These are phyloP conservation scores for Fraxinus albicans DNA, from an alignment of 305 asterid genomes.

Conservation along the genomic window DNA sequence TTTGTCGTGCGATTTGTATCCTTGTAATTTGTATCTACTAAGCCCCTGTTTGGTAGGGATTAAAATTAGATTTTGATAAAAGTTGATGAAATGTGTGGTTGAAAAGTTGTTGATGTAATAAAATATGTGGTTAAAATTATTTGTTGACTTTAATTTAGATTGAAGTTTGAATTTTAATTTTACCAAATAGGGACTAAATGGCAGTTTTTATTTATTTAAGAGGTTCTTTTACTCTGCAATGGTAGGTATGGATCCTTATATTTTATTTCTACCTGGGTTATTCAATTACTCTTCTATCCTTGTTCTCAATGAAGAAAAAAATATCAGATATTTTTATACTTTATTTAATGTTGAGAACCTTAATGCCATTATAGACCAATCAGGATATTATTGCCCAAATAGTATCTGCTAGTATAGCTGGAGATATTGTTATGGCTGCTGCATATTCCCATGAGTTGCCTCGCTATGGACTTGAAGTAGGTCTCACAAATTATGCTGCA, in stretches of 20 bases:
- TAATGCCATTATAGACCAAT: slow-evolving; percentile 45
- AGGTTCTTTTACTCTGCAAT: neutral
- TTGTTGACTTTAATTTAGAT: too few relatives aligned
- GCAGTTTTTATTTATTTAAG: neutral
- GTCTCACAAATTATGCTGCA: slow-evolving; percentile 68
- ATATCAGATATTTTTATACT: neutral
- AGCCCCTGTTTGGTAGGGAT: too few relatives aligned
- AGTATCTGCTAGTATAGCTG: slow-evolving; percentile 59
- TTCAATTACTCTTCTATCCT: neutral
- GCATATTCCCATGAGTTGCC: slow-evolving; percentile 65
- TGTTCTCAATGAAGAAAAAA: neutral
- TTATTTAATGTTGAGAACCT: slow-evolving; percentile 15
- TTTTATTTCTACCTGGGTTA: neutral
- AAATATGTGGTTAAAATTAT: too few relatives aligned
- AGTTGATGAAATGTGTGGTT: too few relatives aligned
- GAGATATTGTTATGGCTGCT: slow-evolving; percentile 59
- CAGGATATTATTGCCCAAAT: slow-evolving; percentile 56
- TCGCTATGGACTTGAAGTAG: slow-evolving; percentile 56
- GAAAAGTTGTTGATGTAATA: too few relatives aligned
- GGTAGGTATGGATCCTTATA: neutral
- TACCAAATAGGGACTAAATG: too few relatives aligned
- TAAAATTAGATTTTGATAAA: too few relatives aligned
- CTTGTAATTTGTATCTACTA: neutral
- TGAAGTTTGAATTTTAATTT: too few relatives aligned
- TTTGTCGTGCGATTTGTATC: slow-evolving; percentile 69